Evolutionary conservation across 345 rosid genomes (phyloP).

Genomic region (Murraya koenigii): DNA sequence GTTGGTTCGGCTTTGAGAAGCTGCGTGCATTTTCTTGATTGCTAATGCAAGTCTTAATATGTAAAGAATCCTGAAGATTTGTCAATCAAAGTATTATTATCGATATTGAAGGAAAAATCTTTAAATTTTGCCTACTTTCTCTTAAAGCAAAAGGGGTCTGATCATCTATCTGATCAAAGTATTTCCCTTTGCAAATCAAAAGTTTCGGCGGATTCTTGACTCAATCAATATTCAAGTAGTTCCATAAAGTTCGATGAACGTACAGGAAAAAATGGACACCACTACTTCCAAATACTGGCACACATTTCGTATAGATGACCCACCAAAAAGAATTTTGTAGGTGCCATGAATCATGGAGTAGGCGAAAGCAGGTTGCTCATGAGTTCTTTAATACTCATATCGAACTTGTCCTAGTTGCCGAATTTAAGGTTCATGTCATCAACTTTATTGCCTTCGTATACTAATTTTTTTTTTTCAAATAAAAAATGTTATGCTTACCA

Average conservation of each 20-base stretch:
- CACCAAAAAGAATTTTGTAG: background rate
- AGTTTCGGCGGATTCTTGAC: slow-evolving; percentile 1
- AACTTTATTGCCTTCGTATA: too few species aligned
- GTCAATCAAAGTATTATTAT: too few species aligned
- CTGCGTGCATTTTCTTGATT: too few species aligned
- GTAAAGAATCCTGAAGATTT: too few species aligned
- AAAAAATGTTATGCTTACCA: too few species aligned
- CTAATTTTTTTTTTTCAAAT: too few species aligned
- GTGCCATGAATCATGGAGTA: slow-evolving; percentile 1
- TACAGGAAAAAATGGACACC: background rate
- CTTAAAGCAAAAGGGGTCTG: slow-evolving; percentile 4
- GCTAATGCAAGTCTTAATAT: too few species aligned
- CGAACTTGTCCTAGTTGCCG: too few species aligned
- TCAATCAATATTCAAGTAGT: slow-evolving; percentile 1
- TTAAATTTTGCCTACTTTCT: background rate
- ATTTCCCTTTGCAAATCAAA: background rate
- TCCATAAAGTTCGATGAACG: background rate
- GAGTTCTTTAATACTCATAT: background rate
- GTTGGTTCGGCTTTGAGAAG: too few species aligned
- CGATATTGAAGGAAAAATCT: too few species aligned
- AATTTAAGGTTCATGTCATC: too few species aligned
- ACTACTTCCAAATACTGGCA: background rate
- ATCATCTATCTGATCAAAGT: background rate
- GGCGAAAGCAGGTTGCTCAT: background rate
- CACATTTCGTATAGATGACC: background rate